Percentiles rank a stretch among this genome's conserved stretches.
phyloP scores from a whole-genome alignment of 768 basidiomycete species.

The Dentipellis sp. region DNA sequence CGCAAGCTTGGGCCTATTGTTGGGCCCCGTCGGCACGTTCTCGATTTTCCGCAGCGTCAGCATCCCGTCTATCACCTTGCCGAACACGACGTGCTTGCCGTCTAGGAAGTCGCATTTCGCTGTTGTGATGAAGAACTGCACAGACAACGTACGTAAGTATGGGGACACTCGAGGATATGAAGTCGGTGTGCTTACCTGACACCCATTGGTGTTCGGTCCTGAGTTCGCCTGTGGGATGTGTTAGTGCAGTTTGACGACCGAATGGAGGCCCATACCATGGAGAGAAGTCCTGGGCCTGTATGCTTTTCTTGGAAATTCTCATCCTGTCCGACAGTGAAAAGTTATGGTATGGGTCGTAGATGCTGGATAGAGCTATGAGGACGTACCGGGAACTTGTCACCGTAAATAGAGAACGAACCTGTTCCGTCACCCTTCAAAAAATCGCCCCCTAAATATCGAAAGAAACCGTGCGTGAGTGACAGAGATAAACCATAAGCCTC shows the following conservation, averaged over 20 bases:
- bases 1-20: conserved; percentile 80
- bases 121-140: conserved; percentile 93
- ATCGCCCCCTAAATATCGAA: conserved; percentile 61
- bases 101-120: conserved; percentile 94
- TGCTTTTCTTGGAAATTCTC: conserved; percentile 95
- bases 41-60: conserved; percentile 94
- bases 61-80: conserved; percentile 87
- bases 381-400: conserved; percentile 82
- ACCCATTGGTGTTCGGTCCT: conserved; percentile 89
- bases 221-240: conserved; percentile 70
- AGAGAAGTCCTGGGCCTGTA: conserved; percentile 73
- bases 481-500: neutral
- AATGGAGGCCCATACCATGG: conserved; percentile 55
- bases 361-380: neutral
- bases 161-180: neutral
- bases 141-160: neutral
- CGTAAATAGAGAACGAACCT: conserved; percentile 94
- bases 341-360: neutral
- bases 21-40: conserved; percentile 85
- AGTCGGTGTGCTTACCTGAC: conserved; percentile 44
- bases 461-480: too few relatives aligned
- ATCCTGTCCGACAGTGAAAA: conserved; percentile 40
- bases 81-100: conserved; percentile 91
- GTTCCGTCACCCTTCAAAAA: conserved; percentile 94
- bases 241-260: neutral